phyloP scores from a whole-genome alignment of 306 rosid genomes.

The Purshia tridentata region DNA sequence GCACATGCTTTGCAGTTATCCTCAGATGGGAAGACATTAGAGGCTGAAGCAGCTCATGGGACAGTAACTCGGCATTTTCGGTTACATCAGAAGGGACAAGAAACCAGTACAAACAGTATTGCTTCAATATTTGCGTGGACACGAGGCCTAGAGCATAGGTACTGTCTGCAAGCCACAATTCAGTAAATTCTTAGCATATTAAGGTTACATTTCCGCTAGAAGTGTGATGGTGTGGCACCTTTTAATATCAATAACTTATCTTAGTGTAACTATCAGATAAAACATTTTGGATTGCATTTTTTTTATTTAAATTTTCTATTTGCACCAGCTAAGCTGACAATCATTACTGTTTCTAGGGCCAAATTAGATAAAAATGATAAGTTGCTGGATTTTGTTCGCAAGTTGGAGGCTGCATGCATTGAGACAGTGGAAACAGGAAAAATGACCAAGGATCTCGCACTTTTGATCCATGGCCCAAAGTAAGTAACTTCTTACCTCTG shows the following conservation, averaged over 20 bases:
- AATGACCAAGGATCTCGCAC: constrained; percentile 98
- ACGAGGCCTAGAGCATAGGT: constrained; percentile 94
- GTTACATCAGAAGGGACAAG: constrained; percentile 86
- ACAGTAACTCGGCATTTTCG: constrained; percentile 96
- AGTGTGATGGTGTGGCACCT: neutral
- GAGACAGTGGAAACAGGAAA: constrained; percentile 87
- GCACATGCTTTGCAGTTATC: constrained; percentile 63
- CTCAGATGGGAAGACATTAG: constrained; percentile 93
- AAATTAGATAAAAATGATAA: constrained; percentile 72
- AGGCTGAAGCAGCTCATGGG: constrained; percentile 99
- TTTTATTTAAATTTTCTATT: neutral
- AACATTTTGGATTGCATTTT: neutral
- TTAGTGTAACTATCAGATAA: neutral
- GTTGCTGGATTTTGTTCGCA: constrained; percentile 66
- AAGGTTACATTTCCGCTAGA: neutral
- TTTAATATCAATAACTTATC: neutral
- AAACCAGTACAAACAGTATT: constrained; percentile 97
- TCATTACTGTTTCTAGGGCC: constrained; percentile 48
- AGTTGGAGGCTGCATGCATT: constrained; percentile 87
- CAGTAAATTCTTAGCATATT: neutral
- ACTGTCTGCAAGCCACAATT: constrained; percentile 21
- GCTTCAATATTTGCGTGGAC: constrained; percentile 99
- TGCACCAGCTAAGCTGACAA: constrained; percentile 10
- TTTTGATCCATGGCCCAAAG: constrained; percentile 86
- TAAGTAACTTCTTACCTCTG: constrained; percentile 35